These are phyloP conservation scores for Aspergillus aculeatinus DNA, from an alignment of 2,329 filamentous ascomycete genomes.

Conservation along the genomic window DNA sequence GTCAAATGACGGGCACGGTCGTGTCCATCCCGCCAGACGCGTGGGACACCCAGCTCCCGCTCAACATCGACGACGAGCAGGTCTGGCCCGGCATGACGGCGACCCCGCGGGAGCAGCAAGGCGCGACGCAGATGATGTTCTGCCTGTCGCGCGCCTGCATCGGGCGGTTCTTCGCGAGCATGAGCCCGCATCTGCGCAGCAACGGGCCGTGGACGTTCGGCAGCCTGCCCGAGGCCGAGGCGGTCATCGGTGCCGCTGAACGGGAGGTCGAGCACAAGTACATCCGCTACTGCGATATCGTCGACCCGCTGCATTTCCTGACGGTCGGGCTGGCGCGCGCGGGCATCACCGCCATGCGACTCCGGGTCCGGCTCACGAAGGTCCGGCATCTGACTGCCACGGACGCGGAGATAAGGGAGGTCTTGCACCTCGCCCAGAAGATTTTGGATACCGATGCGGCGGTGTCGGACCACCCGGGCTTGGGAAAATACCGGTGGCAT, in stretches of 20 bases:
- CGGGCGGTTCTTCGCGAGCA: constrained; percentile 23
- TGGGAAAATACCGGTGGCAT: constrained; percentile 45
- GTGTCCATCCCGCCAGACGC: constrained; percentile 12
- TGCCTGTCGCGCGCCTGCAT: constrained; percentile 30
- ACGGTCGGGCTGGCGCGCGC: constrained; percentile 43
- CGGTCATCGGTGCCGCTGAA: constrained; percentile 32
- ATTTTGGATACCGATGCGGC: constrained; percentile 31
- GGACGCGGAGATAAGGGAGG: constrained; percentile 2
- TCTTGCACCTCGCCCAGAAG: constrained; percentile 14
- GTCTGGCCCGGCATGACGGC: constrained; percentile 43
- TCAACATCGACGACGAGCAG: constrained; percentile 36
- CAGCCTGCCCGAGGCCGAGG: constrained; percentile 13
- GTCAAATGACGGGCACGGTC: constrained; percentile 31
- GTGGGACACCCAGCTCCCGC: constrained; percentile 42
- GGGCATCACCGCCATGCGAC: constrained; percentile 43
- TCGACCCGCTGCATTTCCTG: constrained; percentile 43
- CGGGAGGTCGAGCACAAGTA: constrained; percentile 33
- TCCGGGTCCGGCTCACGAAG: constrained; percentile 45
- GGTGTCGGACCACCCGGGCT: constrained; percentile 37
- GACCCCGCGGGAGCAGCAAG: constrained; percentile 38
- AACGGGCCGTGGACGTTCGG: constrained; percentile 7
- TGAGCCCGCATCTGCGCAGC: constrained; percentile 12
- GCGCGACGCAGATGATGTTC: constrained; percentile 47
- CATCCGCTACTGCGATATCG: constrained; percentile 35
- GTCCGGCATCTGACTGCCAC: constrained; percentile 9